A percentile compares a stretch with the other conserved stretches of the same genome.
Evolutionary conservation across 139 green algal species (phyloP).

Genomic region (Asterochloris sp.): DNA sequence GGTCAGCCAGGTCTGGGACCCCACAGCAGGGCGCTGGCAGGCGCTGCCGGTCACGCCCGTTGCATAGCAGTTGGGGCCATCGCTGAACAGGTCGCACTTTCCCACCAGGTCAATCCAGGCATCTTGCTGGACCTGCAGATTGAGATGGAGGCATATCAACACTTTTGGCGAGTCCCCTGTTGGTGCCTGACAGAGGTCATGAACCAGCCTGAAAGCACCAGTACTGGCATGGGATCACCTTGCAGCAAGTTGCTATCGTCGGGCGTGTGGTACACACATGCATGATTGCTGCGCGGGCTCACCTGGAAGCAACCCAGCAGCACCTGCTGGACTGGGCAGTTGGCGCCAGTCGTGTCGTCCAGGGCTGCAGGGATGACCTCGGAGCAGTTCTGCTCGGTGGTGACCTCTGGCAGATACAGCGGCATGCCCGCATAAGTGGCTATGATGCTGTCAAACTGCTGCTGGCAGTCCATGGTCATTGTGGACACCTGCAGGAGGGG

Average conservation of each 20-base stretch:
- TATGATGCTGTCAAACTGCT: neutral
- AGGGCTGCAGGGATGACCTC: neutral
- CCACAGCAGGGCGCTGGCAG: neutral
- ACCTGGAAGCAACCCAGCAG: conserved; percentile 15
- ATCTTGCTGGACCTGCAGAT: neutral
- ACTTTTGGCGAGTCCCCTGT: too few relatives aligned
- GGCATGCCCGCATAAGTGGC: neutral
- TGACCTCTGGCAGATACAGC: neutral
- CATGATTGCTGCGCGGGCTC: neutral
- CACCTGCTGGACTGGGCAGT: neutral
- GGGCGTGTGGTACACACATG: neutral
- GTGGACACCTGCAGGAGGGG: too few relatives aligned
- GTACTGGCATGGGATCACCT: neutral
- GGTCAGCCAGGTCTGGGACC: neutral
- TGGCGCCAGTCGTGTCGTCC: neutral
- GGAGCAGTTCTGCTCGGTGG: neutral
- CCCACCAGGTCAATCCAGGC: neutral
- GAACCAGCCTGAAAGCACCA: neutral
- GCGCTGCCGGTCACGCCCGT: conserved; percentile 1
- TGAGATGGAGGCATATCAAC: too few relatives aligned
- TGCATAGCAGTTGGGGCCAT: conserved; percentile 1
- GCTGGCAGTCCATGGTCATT: conserved; percentile 7
- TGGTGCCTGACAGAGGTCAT: too few relatives aligned
- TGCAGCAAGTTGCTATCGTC: neutral
- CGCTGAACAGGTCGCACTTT: conserved; percentile 12